Evolutionary conservation across 176 grass and related monocot species (phyloP).

Genomic region (Coix lacrymajobi): DNA sequence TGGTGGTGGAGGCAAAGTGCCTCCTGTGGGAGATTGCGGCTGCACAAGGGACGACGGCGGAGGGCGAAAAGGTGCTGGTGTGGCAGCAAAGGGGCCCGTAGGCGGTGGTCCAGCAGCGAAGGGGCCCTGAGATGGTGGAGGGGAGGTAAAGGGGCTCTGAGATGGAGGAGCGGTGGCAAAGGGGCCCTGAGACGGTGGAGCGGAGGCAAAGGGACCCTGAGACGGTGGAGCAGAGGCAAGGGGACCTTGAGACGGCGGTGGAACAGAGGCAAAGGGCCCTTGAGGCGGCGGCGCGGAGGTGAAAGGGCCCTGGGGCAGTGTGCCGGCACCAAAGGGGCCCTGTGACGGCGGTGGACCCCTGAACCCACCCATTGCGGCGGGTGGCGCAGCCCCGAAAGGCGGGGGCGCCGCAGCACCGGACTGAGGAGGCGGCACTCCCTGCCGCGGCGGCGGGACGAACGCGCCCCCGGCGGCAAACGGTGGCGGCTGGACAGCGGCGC

Average conservation of each 20-base stretch:
- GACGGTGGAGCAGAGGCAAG: not conserved
- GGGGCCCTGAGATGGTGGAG: not conserved
- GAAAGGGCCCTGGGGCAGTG: conserved; percentile 1
- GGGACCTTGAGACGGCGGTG: not conserved
- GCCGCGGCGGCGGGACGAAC: conserved; percentile 1
- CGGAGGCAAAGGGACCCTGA: not conserved
- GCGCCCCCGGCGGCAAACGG: conserved; percentile 23
- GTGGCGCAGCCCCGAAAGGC: conserved; percentile 11
- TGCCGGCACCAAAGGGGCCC: conserved; percentile 1
- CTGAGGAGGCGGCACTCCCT: conserved; percentile 2
- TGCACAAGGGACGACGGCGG: conserved; percentile 6
- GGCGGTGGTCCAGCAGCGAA: not conserved
- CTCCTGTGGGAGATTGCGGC: conserved; percentile 25
- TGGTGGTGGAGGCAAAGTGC: not conserved
- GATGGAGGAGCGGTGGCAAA: not conserved
- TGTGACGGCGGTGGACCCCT: conserved; percentile 27
- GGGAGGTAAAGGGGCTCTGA: not conserved
- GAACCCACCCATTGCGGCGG: conserved; percentile 31
- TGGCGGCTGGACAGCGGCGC: conserved; percentile 6
- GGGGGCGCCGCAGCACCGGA: not conserved
- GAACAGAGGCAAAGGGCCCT: not conserved
- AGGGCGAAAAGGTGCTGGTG: conserved; percentile 32
- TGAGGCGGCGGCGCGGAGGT: not conserved
- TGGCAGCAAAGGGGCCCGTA: not conserved
- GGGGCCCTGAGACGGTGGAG: not conserved